Percentiles rank a stretch among this genome's conserved stretches.
Evolutionary conservation across 2,329 filamentous ascomycete genomes (phyloP).

Genomic region (Verticillium albo-atrum): DNA sequence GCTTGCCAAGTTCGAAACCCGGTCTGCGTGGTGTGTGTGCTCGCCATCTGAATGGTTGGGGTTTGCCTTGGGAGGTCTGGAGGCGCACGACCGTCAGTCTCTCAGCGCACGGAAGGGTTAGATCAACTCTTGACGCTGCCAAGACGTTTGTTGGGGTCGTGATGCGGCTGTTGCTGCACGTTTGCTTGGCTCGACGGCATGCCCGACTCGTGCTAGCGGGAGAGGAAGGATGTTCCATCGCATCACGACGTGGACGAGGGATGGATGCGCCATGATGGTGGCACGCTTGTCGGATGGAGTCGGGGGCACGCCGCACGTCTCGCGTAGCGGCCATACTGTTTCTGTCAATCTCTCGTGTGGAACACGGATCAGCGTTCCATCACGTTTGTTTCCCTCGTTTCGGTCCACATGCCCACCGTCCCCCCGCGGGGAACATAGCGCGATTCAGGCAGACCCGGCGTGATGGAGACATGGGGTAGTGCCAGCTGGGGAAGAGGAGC

Average conservation of each 20-base stretch:
- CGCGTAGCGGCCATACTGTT: neutral
- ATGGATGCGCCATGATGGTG: neutral
- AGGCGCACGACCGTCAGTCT: neutral
- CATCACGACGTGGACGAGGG: neutral
- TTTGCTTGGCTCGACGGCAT: neutral
- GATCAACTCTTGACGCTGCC: neutral
- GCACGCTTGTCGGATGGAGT: neutral
- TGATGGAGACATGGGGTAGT: neutral
- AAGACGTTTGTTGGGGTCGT: neutral
- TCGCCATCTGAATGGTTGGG: neutral
- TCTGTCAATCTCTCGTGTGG: neutral
- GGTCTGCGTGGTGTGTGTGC: neutral
- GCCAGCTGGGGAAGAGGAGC: neutral
- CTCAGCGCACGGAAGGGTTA: neutral
- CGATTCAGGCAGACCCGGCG: neutral
- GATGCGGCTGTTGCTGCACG: neutral
- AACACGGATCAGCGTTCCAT: neutral
- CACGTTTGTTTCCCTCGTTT: neutral
- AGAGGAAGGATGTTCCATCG: neutral
- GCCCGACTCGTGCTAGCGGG: neutral
- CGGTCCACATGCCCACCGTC: neutral
- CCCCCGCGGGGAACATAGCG: neutral
- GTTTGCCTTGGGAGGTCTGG: neutral
- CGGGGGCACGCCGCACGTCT: neutral
- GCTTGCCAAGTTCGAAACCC: neutral